Evolutionary conservation across 2,329 filamentous ascomycete species (phyloP).

Genomic region (Capronia americana): DNA sequence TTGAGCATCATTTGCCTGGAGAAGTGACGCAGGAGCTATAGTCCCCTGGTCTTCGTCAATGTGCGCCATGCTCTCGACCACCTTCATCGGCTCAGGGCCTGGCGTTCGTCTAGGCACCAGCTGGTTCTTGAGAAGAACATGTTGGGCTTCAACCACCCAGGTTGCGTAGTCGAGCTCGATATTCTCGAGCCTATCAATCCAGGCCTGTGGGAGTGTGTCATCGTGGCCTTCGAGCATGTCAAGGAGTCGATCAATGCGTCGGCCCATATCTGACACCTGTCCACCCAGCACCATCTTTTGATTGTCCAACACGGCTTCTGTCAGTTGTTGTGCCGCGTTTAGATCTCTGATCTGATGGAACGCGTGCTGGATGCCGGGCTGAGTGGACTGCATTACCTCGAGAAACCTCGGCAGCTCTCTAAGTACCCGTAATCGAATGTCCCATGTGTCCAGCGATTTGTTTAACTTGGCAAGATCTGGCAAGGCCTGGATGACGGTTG

Average conservation of each 20-base stretch:
- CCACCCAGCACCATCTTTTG: constrained; percentile 65
- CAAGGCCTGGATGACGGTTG: constrained; percentile 86
- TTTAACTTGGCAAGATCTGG: constrained; percentile 79
- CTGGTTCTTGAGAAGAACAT: constrained; percentile 72
- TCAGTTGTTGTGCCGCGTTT: constrained; percentile 37
- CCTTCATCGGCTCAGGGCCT: constrained; percentile 27
- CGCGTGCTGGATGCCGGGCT: constrained; percentile 46
- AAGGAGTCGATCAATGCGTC: constrained; percentile 80
- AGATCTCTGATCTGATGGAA: constrained; percentile 43
- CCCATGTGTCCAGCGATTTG: constrained; percentile 78
- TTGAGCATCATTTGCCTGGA: constrained; percentile 30
- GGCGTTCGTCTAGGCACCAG: constrained; percentile 40
- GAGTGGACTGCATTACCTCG: constrained; percentile 60
- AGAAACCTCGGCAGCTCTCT: constrained; percentile 74
- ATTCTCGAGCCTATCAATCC: constrained; percentile 85
- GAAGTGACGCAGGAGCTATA: constrained; percentile 20
- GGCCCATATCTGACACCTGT: constrained; percentile 73
- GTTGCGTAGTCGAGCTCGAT: constrained; percentile 78
- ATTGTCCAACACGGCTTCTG: constrained; percentile 49
- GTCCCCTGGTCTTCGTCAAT: constrained; percentile 28
- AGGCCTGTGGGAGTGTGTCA: constrained; percentile 82
- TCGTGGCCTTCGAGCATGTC: constrained; percentile 82
- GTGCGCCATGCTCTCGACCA: constrained; percentile 28
- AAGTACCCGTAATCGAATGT: constrained; percentile 74
- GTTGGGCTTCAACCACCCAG: constrained; percentile 81